phyloP scores from a whole-genome alignment of 108 stramenopile species.

The Epithemia pelagica region DNA sequence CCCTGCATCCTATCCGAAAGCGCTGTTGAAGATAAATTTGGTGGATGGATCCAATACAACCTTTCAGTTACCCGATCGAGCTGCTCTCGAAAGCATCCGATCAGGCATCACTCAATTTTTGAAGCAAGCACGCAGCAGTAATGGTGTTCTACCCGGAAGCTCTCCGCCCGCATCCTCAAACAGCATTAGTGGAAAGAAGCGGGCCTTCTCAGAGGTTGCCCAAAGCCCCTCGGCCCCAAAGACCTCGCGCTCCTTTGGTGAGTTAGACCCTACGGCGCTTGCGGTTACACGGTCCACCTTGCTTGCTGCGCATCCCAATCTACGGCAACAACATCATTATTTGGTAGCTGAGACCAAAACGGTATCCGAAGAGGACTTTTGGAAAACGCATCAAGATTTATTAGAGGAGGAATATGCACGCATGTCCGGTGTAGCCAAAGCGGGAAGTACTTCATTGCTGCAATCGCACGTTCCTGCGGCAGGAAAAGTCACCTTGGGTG shows the following conservation, averaged over 20 bases:
- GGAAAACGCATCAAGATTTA: constrained; percentile 60
- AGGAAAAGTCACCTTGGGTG: constrained; percentile 39
- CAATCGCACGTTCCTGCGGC: constrained; percentile 55
- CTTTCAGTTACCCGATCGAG: constrained; percentile 56
- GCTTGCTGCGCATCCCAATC: constrained; percentile 71
- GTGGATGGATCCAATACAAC: constrained; percentile 35
- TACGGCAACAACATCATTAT: constrained; percentile 73
- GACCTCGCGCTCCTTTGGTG: constrained; percentile 42
- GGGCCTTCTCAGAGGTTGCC: constrained; percentile 15
- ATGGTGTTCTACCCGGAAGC: not conserved
- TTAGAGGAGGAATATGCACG: constrained; percentile 80
- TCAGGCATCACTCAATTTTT: constrained; percentile 55
- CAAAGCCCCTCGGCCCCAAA: constrained; percentile 8
- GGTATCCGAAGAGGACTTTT: constrained; percentile 78
- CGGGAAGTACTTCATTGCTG: constrained; percentile 55
- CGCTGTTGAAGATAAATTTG: constrained; percentile 58
- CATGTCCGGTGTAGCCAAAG: constrained; percentile 44
- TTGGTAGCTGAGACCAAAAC: constrained; percentile 63
- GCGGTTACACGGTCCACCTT: constrained; percentile 72
- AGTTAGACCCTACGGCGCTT: constrained; percentile 58
- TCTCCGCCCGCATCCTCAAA: not conserved
- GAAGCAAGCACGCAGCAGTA: constrained; percentile 18
- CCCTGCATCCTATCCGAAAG: constrained; percentile 65
- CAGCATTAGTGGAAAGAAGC: constrained; percentile 19
- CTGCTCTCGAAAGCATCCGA: constrained; percentile 57